A percentile compares a stretch with the other conserved stretches of the same genome.
Conservation (phyloP, 331 rosid genomes). For the Acacia concinna region DNA sequence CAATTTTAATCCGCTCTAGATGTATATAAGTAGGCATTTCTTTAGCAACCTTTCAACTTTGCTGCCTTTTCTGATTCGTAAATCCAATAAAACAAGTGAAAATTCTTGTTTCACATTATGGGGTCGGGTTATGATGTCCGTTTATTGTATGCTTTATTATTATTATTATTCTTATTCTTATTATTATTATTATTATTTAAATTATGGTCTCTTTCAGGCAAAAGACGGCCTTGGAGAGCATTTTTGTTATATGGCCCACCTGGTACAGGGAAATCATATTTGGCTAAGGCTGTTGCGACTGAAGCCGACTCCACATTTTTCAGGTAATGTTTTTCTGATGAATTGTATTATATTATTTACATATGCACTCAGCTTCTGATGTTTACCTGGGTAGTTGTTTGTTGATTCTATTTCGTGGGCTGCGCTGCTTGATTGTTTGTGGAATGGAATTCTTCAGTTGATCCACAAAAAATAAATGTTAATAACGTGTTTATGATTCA, state of each 20-base stretch:
- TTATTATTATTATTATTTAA: background rate
- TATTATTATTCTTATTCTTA: background rate
- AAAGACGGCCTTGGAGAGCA: constrained; percentile 98
- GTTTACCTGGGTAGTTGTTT: background rate
- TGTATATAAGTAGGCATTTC: background rate
- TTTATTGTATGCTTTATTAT: background rate
- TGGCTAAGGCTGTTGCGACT: constrained; percentile 99
- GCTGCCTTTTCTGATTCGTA: background rate
- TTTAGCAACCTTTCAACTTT: constrained; percentile 5
- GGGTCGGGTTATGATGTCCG: background rate
- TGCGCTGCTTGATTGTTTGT: background rate
- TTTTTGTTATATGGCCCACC: constrained; percentile 96
- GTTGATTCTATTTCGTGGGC: background rate
- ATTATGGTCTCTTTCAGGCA: constrained; percentile 50
- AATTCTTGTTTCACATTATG: constrained; percentile 2
- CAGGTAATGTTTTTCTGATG: constrained; percentile 50
- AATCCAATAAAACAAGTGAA: background rate
- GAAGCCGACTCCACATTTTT: constrained; percentile 98
- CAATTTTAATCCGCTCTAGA: background rate
- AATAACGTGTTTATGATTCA: background rate
- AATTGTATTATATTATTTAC: background rate
- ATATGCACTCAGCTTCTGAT: background rate
- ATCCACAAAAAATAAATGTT: background rate
- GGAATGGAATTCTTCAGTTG: background rate
- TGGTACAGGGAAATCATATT: constrained; percentile 97